Base-by-base conservation (phyloP, 140 eudicot genomes). In the Bidens hawaiensis region DNA sequence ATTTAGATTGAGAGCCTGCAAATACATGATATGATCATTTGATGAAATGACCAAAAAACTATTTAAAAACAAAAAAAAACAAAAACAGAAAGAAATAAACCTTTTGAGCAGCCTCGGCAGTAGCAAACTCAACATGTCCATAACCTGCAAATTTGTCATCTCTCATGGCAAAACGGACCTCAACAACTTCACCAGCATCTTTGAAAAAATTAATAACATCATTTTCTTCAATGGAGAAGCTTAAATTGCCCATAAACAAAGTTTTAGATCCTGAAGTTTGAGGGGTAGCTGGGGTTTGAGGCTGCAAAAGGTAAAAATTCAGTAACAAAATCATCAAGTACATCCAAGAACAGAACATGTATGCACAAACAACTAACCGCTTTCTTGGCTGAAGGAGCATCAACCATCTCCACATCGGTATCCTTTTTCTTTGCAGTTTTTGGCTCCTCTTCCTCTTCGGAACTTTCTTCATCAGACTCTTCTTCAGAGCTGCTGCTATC, bases 71-170 rank as follows among this genome's bases (percentile, higher is more conserved):
- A n/a, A 4, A 16, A 5, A 1, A 53, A 0, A 5, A 28, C 6
- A 45, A 26, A 10, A 13, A 9, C 0, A 5, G 14, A 54, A 28
- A 16, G 16, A 16, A 55, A 0, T 4, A 26, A 66, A 88, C 99
- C 84, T 88, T 65, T 52, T 64, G 78, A 13, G 99, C 99, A 8
- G 54, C 88, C 48, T 83, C 94, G 13, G 83, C 75, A 11, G 97
- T 81, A 41, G 86, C 81, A 55, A 94, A 88, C 63, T 94, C 97
- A 68, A 94, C 93, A 69, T 85, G 97, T 3, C 95, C 99, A 60
- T 70, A 94, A 24, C 99, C 99, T 51, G 81, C 93, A 69, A 94
- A 88, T 21, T 64, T 41, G 7, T 85, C 97, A n/a, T 65, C 67
- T 46, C 71, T 76, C 16, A 62, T 36, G 6, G 95, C 76, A 73